These are phyloP conservation scores for Lithohypha guttulata DNA, from an alignment of 2,329 filamentous ascomycete species.

Conservation along the genomic window DNA sequence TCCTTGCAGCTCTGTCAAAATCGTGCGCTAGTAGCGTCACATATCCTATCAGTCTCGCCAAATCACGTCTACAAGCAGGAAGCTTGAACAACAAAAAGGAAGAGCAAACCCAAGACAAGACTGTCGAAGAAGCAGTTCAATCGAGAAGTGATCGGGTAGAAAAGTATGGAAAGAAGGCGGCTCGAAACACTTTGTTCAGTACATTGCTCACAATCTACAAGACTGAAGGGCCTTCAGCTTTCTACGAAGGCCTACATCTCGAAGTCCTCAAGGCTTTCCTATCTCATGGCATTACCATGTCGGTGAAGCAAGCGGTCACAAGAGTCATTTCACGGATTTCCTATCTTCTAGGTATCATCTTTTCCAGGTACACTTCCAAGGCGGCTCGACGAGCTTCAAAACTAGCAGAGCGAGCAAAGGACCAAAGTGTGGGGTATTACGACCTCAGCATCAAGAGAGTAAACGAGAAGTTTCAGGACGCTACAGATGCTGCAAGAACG, in stretches of 20 bases:
- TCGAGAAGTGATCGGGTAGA: slow-evolving; percentile 23
- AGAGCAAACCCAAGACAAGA: slow-evolving; percentile 26
- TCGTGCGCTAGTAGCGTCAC: slow-evolving; percentile 63
- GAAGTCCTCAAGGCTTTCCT: slow-evolving; percentile 78
- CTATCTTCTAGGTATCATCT: slow-evolving; percentile 48
- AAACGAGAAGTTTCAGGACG: slow-evolving; percentile 26
- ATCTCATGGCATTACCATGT: slow-evolving; percentile 75
- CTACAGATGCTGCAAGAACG: slow-evolving; percentile 14
- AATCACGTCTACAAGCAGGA: slow-evolving; percentile 60
- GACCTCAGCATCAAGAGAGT: slow-evolving; percentile 31
- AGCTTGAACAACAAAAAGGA: slow-evolving; percentile 27
- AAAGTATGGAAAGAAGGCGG: slow-evolving; percentile 23
- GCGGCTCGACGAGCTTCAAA: slow-evolving; percentile 30
- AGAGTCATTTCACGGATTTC: slow-evolving; percentile 61
- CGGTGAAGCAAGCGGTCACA: slow-evolving; percentile 71
- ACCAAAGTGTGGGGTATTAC: slow-evolving; percentile 30
- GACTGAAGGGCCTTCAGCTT: slow-evolving; percentile 54
- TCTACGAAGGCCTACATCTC: slow-evolving; percentile 67
- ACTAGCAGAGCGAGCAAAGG: slow-evolving; percentile 27
- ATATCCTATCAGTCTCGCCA: slow-evolving; percentile 80
- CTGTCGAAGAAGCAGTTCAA: slow-evolving; percentile 19
- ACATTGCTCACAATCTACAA: slow-evolving; percentile 48
- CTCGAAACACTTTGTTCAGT: slow-evolving; percentile 48
- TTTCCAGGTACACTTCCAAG: slow-evolving; percentile 28
- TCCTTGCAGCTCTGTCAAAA: slow-evolving; percentile 68